These are phyloP conservation scores for Sordariomycetes sp. DNA, from an alignment of 2,329 filamentous ascomycete species.

Conservation along the genomic window DNA sequence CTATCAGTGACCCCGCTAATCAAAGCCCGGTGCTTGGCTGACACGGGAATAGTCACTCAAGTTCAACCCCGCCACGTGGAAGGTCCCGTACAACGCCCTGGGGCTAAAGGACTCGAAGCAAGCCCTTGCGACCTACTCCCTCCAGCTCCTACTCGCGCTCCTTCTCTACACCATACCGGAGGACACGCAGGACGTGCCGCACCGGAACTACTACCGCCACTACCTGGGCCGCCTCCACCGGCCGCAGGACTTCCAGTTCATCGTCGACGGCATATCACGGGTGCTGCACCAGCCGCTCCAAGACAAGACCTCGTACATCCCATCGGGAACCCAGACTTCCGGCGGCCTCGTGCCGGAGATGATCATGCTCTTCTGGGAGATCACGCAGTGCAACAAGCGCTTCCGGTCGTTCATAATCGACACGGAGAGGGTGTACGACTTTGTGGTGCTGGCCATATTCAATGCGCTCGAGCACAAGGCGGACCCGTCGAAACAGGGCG, in stretches of 20 bases:
- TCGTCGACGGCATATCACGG: slow-evolving; percentile 87
- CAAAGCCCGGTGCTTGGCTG: background rate
- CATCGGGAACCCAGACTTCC: slow-evolving; percentile 64
- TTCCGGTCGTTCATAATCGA: slow-evolving; percentile 97
- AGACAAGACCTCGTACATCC: slow-evolving; percentile 78
- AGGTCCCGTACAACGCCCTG: slow-evolving; percentile 85
- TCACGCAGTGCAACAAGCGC: slow-evolving; percentile 92
- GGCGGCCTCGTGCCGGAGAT: slow-evolving; percentile 76
- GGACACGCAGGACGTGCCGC: slow-evolving; percentile 47
- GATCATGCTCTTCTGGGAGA: slow-evolving; percentile 96
- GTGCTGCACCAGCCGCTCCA: slow-evolving; percentile 89
- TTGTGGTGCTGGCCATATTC: slow-evolving; percentile 80
- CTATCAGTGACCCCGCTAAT: background rate
- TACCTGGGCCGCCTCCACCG: slow-evolving; percentile 84
- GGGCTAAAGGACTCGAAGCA: slow-evolving; percentile 88
- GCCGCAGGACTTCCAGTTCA: slow-evolving; percentile 94
- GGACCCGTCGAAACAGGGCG: slow-evolving; percentile 78
- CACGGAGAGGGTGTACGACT: slow-evolving; percentile 86
- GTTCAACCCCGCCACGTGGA: slow-evolving; percentile 91
- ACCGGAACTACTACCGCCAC: slow-evolving; percentile 90
- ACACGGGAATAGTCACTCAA: slow-evolving; percentile 61
- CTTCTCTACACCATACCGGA: slow-evolving; percentile 85
- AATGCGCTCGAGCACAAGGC: slow-evolving; percentile 85
- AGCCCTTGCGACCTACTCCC: slow-evolving; percentile 78
- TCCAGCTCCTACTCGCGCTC: slow-evolving; percentile 81